A percentile compares a stretch with the other conserved stretches of the same genome.
Evolutionary conservation across 306 rosid genomes (phyloP).

Genomic region (Cajanus cajan): DNA sequence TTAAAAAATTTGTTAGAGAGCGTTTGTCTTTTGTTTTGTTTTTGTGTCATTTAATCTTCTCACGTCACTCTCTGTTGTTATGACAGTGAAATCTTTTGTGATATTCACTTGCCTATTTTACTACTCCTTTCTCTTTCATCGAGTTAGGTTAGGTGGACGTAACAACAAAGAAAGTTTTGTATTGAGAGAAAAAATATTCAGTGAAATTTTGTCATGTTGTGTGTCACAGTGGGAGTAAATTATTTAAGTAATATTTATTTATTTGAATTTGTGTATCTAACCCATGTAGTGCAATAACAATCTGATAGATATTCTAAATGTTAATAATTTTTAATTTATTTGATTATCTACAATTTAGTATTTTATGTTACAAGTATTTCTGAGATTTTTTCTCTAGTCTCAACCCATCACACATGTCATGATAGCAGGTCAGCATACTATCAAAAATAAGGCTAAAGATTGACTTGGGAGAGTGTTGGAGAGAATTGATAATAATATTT

Average conservation of each 20-base stretch:
- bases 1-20: background rate
- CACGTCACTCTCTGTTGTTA: background rate
- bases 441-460: too few species aligned
- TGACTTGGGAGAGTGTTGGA: too few species aligned
- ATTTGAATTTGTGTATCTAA: too few species aligned
- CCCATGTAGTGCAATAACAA: too few species aligned
- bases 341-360: too few species aligned
- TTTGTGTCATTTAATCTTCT: conserved; percentile 5
- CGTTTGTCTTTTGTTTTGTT: background rate
- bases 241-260: background rate
- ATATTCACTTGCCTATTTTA: conserved; percentile 5
- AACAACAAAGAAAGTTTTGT: background rate
- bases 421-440: too few species aligned
- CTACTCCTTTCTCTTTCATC: conserved; percentile 8
- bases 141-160: background rate
- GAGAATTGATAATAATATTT: too few species aligned
- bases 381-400: too few species aligned
- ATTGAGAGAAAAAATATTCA: background rate
- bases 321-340: too few species aligned
- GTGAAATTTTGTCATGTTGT: background rate
- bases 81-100: background rate
- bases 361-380: too few species aligned
- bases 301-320: too few species aligned
- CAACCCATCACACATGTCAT: too few species aligned
- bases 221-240: background rate